A percentile compares a stretch with the other conserved stretches of the same genome.
phyloP scores from a whole-genome alignment of 495 filamentous ascomycete species.

The Trypethelium eluteriae region DNA sequence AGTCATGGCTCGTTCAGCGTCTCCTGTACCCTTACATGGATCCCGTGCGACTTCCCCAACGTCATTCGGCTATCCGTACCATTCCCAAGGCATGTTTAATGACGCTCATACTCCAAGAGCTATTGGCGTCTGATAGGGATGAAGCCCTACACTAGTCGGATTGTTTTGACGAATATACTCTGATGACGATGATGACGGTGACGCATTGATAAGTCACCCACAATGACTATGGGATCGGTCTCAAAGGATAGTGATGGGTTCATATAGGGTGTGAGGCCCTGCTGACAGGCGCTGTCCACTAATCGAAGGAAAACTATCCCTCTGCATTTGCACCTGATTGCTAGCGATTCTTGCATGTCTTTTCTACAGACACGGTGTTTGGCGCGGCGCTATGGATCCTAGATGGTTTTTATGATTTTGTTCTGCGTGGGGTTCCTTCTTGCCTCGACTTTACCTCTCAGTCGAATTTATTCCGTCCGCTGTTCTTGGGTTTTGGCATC shows the following conservation, averaged over 20 bases:
- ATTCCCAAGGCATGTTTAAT: conserved; percentile 23
- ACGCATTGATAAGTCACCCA: background rate
- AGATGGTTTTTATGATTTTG: background rate
- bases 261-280: background rate
- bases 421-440: background rate
- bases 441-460: background rate
- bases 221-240: background rate
- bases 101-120: conserved; percentile 22
- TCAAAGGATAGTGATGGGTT: background rate
- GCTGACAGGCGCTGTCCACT: background rate
- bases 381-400: background rate
- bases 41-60: conserved; percentile 27
- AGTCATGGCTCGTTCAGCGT: conserved; percentile 31
- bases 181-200: background rate
- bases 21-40: conserved; percentile 31
- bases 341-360: conserved; percentile 7
- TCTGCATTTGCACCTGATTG: background rate
- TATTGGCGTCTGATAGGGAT: background rate
- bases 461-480: background rate
- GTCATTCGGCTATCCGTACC: conserved; percentile 31
- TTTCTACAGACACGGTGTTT: conserved; percentile 1
- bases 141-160: background rate
- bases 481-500: background rate
- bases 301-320: background rate
- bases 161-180: background rate